These are phyloP conservation scores for Gardenia jasminoides DNA, from an alignment of 257 asterid genomes.

Conservation along the genomic window DNA sequence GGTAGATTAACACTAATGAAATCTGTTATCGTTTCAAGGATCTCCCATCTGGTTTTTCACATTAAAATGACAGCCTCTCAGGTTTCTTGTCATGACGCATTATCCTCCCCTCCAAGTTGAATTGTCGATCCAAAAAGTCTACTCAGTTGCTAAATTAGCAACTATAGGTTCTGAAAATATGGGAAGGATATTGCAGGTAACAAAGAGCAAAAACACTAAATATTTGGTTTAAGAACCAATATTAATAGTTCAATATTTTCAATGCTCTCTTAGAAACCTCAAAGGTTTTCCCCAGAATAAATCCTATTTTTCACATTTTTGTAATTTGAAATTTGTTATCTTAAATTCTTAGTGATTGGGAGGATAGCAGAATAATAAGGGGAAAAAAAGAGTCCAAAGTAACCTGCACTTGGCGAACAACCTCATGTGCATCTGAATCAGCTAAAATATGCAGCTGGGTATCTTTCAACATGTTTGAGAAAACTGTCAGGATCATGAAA, in stretches of 20 bases:
- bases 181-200: not conserved
- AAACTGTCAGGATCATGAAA: conserved; percentile 54
- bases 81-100: not conserved
- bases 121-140: not conserved
- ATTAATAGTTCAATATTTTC: not conserved
- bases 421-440: conserved; percentile 90
- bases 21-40: not conserved
- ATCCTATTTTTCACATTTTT: not conserved
- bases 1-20: not conserved
- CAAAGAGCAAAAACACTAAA: not conserved
- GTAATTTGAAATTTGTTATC: not conserved
- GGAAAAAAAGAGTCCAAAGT: not conserved
- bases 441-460: conserved; percentile 95
- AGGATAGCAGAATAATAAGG: not conserved
- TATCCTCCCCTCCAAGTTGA: not conserved
- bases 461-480: conserved; percentile 92
- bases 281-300: not conserved
- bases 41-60: not conserved
- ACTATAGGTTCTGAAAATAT: not conserved
- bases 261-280: not conserved
- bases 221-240: not conserved
- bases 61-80: not conserved
- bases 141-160: not conserved
- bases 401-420: conserved; percentile 98
- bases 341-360: not conserved